Evolutionary conservation across 176 grass and related monocot genomes (phyloP), one percentile per base, ranked within the genome.

Genomic region (Stipa capillata): DNA sequence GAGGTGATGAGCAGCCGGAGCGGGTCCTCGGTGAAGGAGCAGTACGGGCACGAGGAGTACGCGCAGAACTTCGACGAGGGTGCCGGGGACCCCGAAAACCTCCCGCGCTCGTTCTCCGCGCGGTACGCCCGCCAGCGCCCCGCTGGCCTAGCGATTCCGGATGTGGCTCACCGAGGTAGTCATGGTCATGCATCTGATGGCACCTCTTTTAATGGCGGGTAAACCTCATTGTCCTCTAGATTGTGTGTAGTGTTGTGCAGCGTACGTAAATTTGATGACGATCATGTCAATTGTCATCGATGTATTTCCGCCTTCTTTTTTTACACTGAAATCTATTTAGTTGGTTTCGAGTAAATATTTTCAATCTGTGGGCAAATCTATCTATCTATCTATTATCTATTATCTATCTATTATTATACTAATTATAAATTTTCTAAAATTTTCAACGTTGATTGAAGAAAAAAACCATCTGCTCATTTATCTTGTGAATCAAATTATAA

Each of bases 31-130:
- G 18, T 8, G 47, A 15, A 49, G 14, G 79, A 74, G 29, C 72
- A 23, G 52, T 82, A 91, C 68, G 77, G 74, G 69, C 44, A 85
- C 8, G 36, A 83, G 31, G 76, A 85, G 10, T 90, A 93, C 50
- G 73, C 54, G 24, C 82, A 93, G 79, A 93, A 93, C 83, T 90
- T 93, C 77, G 91, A 93, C 82, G 78, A 90, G 13, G 87, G 82
- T 56, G 58, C 45, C 31, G 52, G 3, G 64, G 85, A 93, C 70
- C 87, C 78, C 12, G 82, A 92, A 34, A 82, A 92, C 35, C 73
- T 92, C 15, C 4, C 47, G 17, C 74, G 90, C 2, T 92, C 86
- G 10, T 92, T 92, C 75, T 86, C 82, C 2, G 73, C 67, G 5
- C 58, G 82, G 41, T 85, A 85, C 55, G 82, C 76, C 3, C 42